phyloP scores from a whole-genome alignment of 2,329 filamentous ascomycete species.

The Amauroascus niger region DNA sequence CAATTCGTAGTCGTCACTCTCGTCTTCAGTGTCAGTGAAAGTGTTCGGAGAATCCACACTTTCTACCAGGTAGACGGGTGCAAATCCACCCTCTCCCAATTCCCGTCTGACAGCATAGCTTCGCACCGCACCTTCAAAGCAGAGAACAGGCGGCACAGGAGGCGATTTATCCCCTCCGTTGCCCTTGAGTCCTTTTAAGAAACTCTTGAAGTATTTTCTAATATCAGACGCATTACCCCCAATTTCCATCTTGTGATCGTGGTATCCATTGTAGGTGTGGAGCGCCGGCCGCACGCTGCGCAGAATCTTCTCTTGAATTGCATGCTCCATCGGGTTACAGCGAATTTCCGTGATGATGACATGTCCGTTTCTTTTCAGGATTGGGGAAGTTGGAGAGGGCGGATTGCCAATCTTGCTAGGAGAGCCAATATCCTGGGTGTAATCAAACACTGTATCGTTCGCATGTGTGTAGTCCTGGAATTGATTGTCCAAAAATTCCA shows the following conservation, averaged over 20 bases:
- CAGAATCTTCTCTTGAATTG: slow-evolving; percentile 64
- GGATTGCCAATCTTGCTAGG: slow-evolving; percentile 34
- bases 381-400: slow-evolving; percentile 19
- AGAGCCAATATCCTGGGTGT: slow-evolving; percentile 27
- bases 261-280: slow-evolving; percentile 66
- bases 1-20: slow-evolving; percentile 39
- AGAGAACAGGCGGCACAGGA: slow-evolving; percentile 53
- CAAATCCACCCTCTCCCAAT: slow-evolving; percentile 86
- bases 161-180: slow-evolving; percentile 48
- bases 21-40: slow-evolving; percentile 27
- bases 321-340: slow-evolving; percentile 82
- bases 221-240: slow-evolving; percentile 66
- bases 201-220: slow-evolving; percentile 65
- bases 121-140: slow-evolving; percentile 55
- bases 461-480: slow-evolving; percentile 56
- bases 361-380: slow-evolving; percentile 1
- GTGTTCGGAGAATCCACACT: slow-evolving; percentile 48
- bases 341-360: slow-evolving; percentile 65
- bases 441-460: slow-evolving; percentile 35
- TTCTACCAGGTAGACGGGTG: slow-evolving; percentile 86
- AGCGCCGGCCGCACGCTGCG: slow-evolving; percentile 63
- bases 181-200: slow-evolving; percentile 42
- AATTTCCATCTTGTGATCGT: slow-evolving; percentile 56
- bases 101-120: slow-evolving; percentile 74
- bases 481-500: slow-evolving; percentile 56